Percentiles rank a stretch among this genome's conserved stretches.
phyloP scores from a whole-genome alignment of 768 basidiomycete species.

The Tulasnella sp. region DNA sequence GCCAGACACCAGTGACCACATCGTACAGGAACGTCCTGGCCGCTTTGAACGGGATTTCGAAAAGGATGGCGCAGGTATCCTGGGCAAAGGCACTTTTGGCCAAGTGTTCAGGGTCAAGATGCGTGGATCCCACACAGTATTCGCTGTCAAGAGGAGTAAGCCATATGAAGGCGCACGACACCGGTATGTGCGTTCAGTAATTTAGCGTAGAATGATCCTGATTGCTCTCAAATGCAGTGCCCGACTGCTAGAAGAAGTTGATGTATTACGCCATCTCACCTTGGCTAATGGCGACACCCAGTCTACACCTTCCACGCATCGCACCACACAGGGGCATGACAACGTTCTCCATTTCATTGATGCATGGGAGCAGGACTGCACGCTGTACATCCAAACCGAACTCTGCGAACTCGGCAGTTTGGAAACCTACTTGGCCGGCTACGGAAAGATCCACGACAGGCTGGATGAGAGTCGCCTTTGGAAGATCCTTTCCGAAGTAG shows the following conservation, averaged over 20 bases:
- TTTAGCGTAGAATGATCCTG: background rate
- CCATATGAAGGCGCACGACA: conserved; percentile 85
- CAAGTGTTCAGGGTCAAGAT: conserved; percentile 81
- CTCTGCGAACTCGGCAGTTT: conserved; percentile 92
- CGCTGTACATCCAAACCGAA: conserved; percentile 87
- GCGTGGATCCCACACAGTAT: conserved; percentile 37
- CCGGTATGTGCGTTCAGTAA: conserved; percentile 45
- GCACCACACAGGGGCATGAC: conserved; percentile 44
- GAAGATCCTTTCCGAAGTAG: conserved; percentile 90
- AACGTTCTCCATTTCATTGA: conserved; percentile 86
- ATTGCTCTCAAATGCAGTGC: conserved; percentile 9
- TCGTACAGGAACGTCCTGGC: conserved; percentile 43
- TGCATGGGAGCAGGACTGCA: conserved; percentile 91
- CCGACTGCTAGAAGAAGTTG: conserved; percentile 89
- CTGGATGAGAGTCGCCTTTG: conserved; percentile 90
- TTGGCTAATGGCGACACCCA: conserved; percentile 12
- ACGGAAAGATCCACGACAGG: conserved; percentile 72
- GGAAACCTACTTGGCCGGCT: conserved; percentile 82
- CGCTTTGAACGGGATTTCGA: conserved; percentile 76
- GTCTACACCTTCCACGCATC: conserved; percentile 14
- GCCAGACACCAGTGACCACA: background rate
- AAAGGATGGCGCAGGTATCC: conserved; percentile 40
- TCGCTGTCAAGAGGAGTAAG: conserved; percentile 92
- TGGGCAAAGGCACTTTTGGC: conserved; percentile 91
- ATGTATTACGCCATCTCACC: conserved; percentile 72